These are phyloP conservation scores for Porpolomopsis calyptriformis DNA, from an alignment of 768 basidiomycete species.

Conservation along the genomic window DNA sequence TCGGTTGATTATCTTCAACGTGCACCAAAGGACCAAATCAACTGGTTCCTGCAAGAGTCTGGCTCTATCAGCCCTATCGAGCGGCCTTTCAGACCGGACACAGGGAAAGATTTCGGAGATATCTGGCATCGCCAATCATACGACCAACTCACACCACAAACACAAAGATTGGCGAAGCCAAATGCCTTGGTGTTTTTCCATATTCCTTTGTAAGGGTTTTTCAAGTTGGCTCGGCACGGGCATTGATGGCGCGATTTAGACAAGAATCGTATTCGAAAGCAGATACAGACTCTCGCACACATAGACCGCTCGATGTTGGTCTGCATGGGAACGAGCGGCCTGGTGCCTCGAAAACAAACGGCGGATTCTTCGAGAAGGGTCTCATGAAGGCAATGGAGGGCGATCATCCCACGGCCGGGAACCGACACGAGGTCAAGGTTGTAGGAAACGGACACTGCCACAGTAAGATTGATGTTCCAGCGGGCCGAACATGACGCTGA, in stretches of 20 bases:
- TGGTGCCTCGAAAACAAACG: constrained; percentile 60
- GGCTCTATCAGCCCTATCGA: constrained; percentile 60
- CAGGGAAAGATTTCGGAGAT: constrained; percentile 53
- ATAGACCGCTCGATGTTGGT: constrained; percentile 62
- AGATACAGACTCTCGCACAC: constrained; percentile 53
- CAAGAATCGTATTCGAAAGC: constrained; percentile 65
- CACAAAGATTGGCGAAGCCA: constrained; percentile 68
- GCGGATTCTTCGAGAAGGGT: constrained; percentile 78
- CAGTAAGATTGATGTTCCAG: constrained; percentile 41
- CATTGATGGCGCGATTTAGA: constrained; percentile 24
- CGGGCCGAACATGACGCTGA: no score
- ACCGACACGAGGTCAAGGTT: constrained; percentile 68
- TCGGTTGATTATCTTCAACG: constrained; percentile 2
- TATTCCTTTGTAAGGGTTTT: constrained; percentile 75
- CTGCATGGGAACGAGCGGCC: constrained; percentile 43
- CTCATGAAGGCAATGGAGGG: constrained; percentile 64
- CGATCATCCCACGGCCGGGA: constrained; percentile 40
- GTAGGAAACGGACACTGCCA: constrained; percentile 89
- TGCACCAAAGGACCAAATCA: constrained; percentile 55
- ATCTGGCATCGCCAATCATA: constrained; percentile 51
- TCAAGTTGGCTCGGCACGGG: neutral
- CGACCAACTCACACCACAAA: constrained; percentile 47
- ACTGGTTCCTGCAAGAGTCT: constrained; percentile 86
- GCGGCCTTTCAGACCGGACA: constrained; percentile 77
- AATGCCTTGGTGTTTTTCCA: constrained; percentile 98